Evolutionary conservation across 2,329 filamentous ascomycete genomes (phyloP).

Genomic region (Gnomoniopsis smithogilvyi): DNA sequence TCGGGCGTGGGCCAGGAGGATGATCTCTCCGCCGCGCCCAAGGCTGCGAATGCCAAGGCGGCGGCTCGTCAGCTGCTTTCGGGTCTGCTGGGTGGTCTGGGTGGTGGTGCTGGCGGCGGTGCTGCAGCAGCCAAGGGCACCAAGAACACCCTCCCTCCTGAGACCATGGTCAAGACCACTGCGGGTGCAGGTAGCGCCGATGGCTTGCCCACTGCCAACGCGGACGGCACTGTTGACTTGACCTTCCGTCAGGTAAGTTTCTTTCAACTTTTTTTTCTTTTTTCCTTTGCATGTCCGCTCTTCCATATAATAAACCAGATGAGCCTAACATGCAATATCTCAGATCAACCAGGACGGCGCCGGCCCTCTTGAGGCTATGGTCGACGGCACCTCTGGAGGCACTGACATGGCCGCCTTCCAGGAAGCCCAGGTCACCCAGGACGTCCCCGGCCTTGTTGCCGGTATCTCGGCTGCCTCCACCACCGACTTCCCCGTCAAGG

Average conservation of each 20-base stretch:
- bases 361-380: conserved; percentile 48
- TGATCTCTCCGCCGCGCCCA: conserved; percentile 22
- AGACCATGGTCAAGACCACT: conserved; percentile 46
- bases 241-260: conserved; percentile 46
- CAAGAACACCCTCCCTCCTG: conserved; percentile 35
- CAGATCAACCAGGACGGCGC: conserved; percentile 57
- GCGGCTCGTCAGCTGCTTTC: conserved; percentile 23
- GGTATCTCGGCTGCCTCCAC: conserved; percentile 49
- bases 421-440: conserved; percentile 46
- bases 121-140: conserved; percentile 34
- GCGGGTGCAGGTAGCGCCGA: conserved; percentile 42
- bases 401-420: conserved; percentile 50
- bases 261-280: background rate
- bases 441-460: conserved; percentile 49
- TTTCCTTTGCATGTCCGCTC: background rate
- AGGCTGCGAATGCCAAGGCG: conserved; percentile 14
- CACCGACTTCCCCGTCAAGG: conserved; percentile 53
- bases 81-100: conserved; percentile 25
- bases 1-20: conserved; percentile 30
- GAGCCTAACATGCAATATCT: too few species aligned
- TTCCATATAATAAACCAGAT: background rate
- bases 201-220: conserved; percentile 52
- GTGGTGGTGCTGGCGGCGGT: conserved; percentile 21
- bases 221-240: conserved; percentile 52
- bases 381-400: conserved; percentile 52